Evolutionary conservation across 2,329 filamentous ascomycete genomes (phyloP).

Genomic region (Escovopsis sp.): DNA sequence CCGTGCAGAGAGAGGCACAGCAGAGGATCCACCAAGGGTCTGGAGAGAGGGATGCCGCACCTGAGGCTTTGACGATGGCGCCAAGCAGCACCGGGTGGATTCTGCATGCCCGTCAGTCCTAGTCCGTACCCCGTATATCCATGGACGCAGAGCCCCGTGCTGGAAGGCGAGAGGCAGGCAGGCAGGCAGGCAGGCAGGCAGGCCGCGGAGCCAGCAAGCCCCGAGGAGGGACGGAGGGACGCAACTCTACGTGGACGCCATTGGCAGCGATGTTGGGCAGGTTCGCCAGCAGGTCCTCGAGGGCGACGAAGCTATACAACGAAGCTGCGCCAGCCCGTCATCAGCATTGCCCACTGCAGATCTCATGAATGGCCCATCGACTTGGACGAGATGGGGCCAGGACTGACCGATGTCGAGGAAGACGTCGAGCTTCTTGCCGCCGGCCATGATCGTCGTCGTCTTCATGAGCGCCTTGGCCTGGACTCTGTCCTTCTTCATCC

Average conservation of each 20-base stretch:
- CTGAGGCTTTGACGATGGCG: constrained; percentile 44
- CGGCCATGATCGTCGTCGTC: not conserved
- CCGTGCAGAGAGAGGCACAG: too few species aligned
- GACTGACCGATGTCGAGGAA: constrained; percentile 30
- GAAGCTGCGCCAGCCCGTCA: constrained; percentile 40
- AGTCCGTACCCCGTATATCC: too few species aligned
- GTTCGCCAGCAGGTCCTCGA: constrained; percentile 43
- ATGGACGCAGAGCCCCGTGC: too few species aligned
- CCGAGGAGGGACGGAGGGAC: too few species aligned
- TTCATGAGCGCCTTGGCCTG: too few species aligned
- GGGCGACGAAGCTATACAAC: constrained; percentile 39
- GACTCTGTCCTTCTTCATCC: too few species aligned
- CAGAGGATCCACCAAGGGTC: too few species aligned
- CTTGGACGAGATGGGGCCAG: not conserved
- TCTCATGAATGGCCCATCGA: not conserved
- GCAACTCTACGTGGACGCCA: constrained; percentile 48
- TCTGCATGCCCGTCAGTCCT: constrained; percentile 23
- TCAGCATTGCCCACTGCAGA: too few species aligned
- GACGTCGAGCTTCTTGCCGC: not conserved
- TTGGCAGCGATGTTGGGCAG: constrained; percentile 37
- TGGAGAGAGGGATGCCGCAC: too few species aligned
- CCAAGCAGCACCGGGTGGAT: constrained; percentile 59
- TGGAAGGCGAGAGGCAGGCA: not conserved
- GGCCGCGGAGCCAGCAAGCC: constrained; percentile 12
- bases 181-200: not conserved